These are phyloP conservation scores for Aphanomyces astaci DNA, from an alignment of 352 stramenopile species.

Conservation along the genomic window DNA sequence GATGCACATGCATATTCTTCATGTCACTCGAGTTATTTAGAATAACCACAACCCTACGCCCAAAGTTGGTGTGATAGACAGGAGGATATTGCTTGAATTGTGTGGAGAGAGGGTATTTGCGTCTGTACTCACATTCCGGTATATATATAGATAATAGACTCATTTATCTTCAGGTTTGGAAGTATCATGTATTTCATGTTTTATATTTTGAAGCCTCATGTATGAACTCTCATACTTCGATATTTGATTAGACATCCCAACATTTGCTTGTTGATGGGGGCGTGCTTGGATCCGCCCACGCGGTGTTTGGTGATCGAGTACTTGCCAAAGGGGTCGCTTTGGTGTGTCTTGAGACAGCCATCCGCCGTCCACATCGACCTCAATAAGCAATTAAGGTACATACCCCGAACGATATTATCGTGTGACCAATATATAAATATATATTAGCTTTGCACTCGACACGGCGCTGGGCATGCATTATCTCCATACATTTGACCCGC, in stretches of 20 bases:
- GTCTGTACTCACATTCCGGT: too few species aligned
- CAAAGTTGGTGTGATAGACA: too few species aligned
- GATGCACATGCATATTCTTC: too few species aligned
- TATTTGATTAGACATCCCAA: slow-evolving; percentile 67
- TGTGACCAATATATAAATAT: too few species aligned
- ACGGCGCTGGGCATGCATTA: slow-evolving; percentile 84
- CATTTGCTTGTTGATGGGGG: slow-evolving; percentile 78
- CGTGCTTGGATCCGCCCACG: slow-evolving; percentile 67
- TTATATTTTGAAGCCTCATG: too few species aligned
- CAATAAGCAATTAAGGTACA: slow-evolving; percentile 64
- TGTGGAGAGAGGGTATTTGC: too few species aligned
- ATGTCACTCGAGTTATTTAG: too few species aligned
- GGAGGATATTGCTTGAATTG: too few species aligned
- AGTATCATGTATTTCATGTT: too few species aligned
- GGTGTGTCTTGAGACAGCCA: slow-evolving; percentile 80
- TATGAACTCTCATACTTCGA: not conserved
- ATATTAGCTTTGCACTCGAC: slow-evolving; percentile 58
- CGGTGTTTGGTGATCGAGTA: slow-evolving; percentile 84
- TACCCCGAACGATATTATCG: not conserved
- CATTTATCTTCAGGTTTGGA: too few species aligned
- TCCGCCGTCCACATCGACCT: slow-evolving; percentile 45
- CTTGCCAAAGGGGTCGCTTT: slow-evolving; percentile 67
- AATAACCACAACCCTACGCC: too few species aligned
- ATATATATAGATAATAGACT: too few species aligned
- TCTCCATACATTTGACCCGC: slow-evolving; percentile 76